phyloP scores from a whole-genome alignment of 768 basidiomycete genomes.

The Obba rivulosa region DNA sequence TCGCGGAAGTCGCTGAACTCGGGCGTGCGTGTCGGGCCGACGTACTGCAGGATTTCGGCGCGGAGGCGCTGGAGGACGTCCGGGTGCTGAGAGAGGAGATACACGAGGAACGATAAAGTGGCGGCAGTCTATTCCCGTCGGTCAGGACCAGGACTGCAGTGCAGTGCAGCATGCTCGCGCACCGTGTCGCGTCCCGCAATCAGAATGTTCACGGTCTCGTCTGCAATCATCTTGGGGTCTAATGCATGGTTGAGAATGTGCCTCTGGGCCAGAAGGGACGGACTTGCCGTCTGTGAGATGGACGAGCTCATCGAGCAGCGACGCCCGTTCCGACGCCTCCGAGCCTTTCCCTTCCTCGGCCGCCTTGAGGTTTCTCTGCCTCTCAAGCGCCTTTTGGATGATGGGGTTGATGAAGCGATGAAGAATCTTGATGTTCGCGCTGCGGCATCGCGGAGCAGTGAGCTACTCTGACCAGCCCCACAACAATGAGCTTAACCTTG shows the following conservation, averaged over 20 bases:
- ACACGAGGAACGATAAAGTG: slow-evolving; percentile 46
- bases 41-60: slow-evolving; percentile 41
- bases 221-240: slow-evolving; percentile 42
- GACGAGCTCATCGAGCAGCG: neutral
- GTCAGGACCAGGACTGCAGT: neutral
- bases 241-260: neutral
- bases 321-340: neutral
- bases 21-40: slow-evolving; percentile 39
- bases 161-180: neutral
- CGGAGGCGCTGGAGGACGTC: slow-evolving; percentile 39
- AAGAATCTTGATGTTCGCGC: neutral
- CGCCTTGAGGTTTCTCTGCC: slow-evolving; percentile 12
- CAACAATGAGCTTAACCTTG: neutral
- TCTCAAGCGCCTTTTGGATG: slow-evolving; percentile 38
- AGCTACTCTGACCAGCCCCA: neutral
- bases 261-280: neutral
- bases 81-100: slow-evolving; percentile 51
- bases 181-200: slow-evolving; percentile 55
- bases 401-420: slow-evolving; percentile 47
- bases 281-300: neutral
- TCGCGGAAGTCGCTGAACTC: slow-evolving; percentile 50
- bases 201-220: slow-evolving; percentile 50
- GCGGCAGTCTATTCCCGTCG: slow-evolving; percentile 28
- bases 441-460: neutral
- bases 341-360: neutral